Conservation (phyloP, 805 yeast genomes). For the Suhomyces pyralidae region DNA sequence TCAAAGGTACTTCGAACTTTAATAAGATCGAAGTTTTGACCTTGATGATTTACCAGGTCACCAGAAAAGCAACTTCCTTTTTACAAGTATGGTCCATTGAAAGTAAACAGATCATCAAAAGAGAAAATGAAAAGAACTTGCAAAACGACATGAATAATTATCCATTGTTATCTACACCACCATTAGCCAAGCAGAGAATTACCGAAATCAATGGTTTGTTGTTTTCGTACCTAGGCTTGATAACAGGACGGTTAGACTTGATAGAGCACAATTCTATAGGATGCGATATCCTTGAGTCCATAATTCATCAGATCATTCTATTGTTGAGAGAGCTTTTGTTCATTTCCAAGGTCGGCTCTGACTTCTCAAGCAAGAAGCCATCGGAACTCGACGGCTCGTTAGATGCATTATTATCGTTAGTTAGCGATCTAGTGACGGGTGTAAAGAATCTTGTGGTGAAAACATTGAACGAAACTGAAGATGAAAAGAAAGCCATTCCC, state of each 20-base stretch:
- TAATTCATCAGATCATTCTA: constrained; percentile 67
- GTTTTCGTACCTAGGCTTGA: constrained; percentile 59
- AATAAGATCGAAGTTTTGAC: constrained; percentile 61
- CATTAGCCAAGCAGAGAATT: constrained; percentile 59
- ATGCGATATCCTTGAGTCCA: constrained; percentile 60
- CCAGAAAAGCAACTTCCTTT: constrained; percentile 61
- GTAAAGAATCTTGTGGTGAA: constrained; percentile 61
- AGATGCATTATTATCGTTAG: constrained; percentile 56
- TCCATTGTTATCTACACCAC: constrained; percentile 51
- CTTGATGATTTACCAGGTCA: constrained; percentile 61
- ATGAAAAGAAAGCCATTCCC: constrained; percentile 22
- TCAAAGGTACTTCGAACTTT: constrained; percentile 58
- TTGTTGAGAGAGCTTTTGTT: constrained; percentile 61
- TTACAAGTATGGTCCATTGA: constrained; percentile 72
- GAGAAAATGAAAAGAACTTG: constrained; percentile 32
- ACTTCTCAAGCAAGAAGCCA: constrained; percentile 36
- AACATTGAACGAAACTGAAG: constrained; percentile 43
- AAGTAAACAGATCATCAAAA: constrained; percentile 44
- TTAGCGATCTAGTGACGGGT: constrained; percentile 61
- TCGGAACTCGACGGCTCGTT: constrained; percentile 47
- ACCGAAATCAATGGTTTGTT: constrained; percentile 61
- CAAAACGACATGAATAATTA: constrained; percentile 39
- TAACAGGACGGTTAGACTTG: constrained; percentile 74
- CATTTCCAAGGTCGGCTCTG: constrained; percentile 52
- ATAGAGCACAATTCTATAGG: constrained; percentile 72